Evolutionary conservation across 2,329 filamentous ascomycete genomes (phyloP).

Genomic region (Arthrobotrys entomopaga): DNA sequence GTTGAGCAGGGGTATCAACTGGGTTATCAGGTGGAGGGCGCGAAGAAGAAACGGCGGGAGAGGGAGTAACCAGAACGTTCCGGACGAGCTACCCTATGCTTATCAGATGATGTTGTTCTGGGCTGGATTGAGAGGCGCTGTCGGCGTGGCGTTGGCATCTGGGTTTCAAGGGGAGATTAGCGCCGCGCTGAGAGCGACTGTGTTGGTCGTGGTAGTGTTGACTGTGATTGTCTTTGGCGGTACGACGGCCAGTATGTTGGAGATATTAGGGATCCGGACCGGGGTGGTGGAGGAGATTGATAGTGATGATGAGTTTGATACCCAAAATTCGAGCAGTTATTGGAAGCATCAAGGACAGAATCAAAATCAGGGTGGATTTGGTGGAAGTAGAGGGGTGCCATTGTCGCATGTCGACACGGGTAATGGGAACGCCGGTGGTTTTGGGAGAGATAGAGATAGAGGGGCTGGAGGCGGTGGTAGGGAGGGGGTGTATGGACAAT

Average conservation of each 20-base stretch:
- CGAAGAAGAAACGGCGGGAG: constrained; percentile 78
- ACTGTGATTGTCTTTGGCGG: constrained; percentile 99
- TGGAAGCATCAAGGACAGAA: constrained; percentile 37
- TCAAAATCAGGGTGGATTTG: background rate
- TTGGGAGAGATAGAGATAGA: constrained; percentile 19
- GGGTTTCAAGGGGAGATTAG: constrained; percentile 84
- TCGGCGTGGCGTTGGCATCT: constrained; percentile 92
- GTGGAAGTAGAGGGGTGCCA: constrained; percentile 31
- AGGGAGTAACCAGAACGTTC: constrained; percentile 60
- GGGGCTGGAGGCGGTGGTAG: no score
- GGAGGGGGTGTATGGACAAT: constrained; percentile 15
- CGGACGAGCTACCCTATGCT: constrained; percentile 90
- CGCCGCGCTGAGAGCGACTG: constrained; percentile 86
- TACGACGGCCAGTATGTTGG: constrained; percentile 95
- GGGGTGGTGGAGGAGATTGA: constrained; percentile 97
- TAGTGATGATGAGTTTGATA: constrained; percentile 98
- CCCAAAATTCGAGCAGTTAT: constrained; percentile 68
- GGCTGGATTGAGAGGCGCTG: constrained; percentile 93
- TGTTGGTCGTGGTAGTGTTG: constrained; percentile 95
- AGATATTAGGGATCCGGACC: constrained; percentile 95
- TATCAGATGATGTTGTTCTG: constrained; percentile 99
- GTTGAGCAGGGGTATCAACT: constrained; percentile 87
- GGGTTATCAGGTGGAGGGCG: constrained; percentile 87
- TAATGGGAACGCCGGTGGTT: constrained; percentile 31
- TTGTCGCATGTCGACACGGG: constrained; percentile 30